These are phyloP conservation scores for Gonapodya sp. DNA, from an alignment of 192 early-diverging fungal species.

Conservation along the genomic window DNA sequence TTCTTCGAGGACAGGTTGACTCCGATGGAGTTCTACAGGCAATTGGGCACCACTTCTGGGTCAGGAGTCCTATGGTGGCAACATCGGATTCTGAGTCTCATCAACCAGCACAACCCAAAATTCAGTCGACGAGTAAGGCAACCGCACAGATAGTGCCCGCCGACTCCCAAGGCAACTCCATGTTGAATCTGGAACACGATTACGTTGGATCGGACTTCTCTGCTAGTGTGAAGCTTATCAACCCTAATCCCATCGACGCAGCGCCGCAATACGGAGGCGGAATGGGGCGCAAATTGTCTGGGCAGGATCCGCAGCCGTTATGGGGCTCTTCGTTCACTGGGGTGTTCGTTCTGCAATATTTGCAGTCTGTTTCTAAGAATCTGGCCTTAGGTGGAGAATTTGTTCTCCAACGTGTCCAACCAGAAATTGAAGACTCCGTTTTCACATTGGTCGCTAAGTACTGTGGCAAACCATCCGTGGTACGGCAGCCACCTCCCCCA, in stretches of 20 bases:
- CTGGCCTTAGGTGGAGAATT: slow-evolving; percentile 79
- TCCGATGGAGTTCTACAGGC: slow-evolving; percentile 81
- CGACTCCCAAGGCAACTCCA: slow-evolving; percentile 55
- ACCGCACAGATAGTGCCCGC: slow-evolving; percentile 36
- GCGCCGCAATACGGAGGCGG: slow-evolving; percentile 19
- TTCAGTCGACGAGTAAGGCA: slow-evolving; percentile 42
- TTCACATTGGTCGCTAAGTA: slow-evolving; percentile 65
- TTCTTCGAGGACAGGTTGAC: slow-evolving; percentile 91
- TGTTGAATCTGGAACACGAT: slow-evolving; percentile 89
- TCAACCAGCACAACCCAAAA: slow-evolving; percentile 28
- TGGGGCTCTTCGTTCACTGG: slow-evolving; percentile 54
- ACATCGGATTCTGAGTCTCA: slow-evolving; percentile 19
- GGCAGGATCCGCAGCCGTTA: not conserved
- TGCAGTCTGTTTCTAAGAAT: slow-evolving; percentile 80
- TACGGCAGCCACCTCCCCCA: slow-evolving; percentile 15
- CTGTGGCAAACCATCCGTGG: slow-evolving; percentile 50
- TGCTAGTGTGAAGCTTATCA: slow-evolving; percentile 85
- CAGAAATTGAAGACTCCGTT: slow-evolving; percentile 68
- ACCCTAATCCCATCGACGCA: slow-evolving; percentile 78
- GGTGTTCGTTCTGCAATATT: slow-evolving; percentile 73
- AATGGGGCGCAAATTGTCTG: not conserved
- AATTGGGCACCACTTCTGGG: slow-evolving; percentile 73
- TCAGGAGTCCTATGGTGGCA: slow-evolving; percentile 22
- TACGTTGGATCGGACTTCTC: slow-evolving; percentile 82
- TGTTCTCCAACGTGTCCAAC: slow-evolving; percentile 70